Evolutionary conservation across 1,284 basidiomycete genomes (phyloP), one percentile per base, ranked within the genome.

Genomic region (Moniliophthora roreri): DNA sequence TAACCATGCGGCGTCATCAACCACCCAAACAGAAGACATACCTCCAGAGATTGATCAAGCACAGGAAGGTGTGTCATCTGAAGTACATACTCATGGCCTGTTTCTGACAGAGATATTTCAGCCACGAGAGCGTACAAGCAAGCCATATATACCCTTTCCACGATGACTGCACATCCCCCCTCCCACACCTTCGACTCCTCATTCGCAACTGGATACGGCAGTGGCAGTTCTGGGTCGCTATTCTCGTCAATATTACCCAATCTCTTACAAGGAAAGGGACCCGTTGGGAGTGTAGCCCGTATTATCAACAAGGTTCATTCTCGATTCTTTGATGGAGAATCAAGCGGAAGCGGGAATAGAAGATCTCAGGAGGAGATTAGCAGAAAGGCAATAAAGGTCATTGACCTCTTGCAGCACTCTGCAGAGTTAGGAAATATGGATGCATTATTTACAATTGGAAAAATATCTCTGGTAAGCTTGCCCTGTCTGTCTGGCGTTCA

Each of bases 321-420:
- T 53, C 77, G 82, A 50, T 70, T 79, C 26, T 71, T 80, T 28
- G 67, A 70, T 50, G 68, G 77, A 39, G 66, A 70, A 11, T 67
- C 69, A 46, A 69, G 68, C 49, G 58, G 78, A 7, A 69, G 72
- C 21, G 75, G 75, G 58, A 76, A 79, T 20, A 76, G 74, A 60
- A 76, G 73, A 66, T 80, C 74, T 65, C 83, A 82, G 20, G 85
- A 87, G 40, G 87, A 90, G 54, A 64, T 80, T 58, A 74, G 70
- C 15, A 74, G 79, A 2, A 87, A 85, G 62, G 84, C 87, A 2
- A 84, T 90, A 60, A 90, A 89, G 63, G 84, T 92, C 34, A 63
- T 92, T 11, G 86, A 88, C 61, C 66, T 95, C 11, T 68, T 95
- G 26, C 81, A 89, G 49, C 85, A 91, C 66, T 91, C 93, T 0